These are phyloP conservation scores for Pichiaceae sp. DNA, from an alignment of 1,139 yeast genomes.

Conservation along the genomic window DNA sequence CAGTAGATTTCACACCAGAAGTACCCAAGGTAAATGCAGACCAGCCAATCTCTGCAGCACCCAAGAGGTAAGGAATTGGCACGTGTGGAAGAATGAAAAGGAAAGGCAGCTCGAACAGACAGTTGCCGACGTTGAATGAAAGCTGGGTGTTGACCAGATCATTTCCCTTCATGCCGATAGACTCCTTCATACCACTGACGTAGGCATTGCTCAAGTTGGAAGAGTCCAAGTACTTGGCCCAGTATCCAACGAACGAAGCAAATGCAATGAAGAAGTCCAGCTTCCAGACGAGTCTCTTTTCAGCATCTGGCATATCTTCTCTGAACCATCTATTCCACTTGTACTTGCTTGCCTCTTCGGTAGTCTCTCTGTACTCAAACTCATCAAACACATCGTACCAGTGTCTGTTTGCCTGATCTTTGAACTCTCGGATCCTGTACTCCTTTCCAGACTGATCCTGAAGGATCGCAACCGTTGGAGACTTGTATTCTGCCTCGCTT, in stretches of 20 bases:
- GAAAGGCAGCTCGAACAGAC: slow-evolving; percentile 43
- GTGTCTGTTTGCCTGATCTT: slow-evolving; percentile 27
- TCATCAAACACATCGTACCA: slow-evolving; percentile 32
- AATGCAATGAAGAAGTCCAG: slow-evolving; percentile 30
- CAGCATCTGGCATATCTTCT: slow-evolving; percentile 36
- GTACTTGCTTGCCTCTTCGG: slow-evolving; percentile 21
- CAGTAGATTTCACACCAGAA: slow-evolving; percentile 27
- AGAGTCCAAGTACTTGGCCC: slow-evolving; percentile 27
- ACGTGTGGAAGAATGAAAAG: slow-evolving; percentile 43
- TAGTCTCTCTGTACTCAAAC: slow-evolving; percentile 15
- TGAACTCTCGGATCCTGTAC: neutral
- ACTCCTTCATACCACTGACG: slow-evolving; percentile 53
- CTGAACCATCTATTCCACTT: slow-evolving; percentile 63
- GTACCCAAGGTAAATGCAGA: slow-evolving; percentile 42
- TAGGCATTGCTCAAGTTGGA: slow-evolving; percentile 41
- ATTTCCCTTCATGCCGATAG: slow-evolving; percentile 37
- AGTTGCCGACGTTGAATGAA: slow-evolving; percentile 47
- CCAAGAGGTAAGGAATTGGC: slow-evolving; percentile 25
- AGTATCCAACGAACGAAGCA: slow-evolving; percentile 28
- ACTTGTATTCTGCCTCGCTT: neutral
- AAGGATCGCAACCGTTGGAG: neutral
- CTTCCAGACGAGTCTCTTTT: slow-evolving; percentile 25
- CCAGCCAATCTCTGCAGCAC: slow-evolving; percentile 29
- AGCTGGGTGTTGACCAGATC: slow-evolving; percentile 44
- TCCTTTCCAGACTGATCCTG: neutral